Evolutionary conservation across 176 grass and related monocot genomes (phyloP), one percentile per base, ranked within the genome.

Genomic region (maize (Zea mays)): DNA sequence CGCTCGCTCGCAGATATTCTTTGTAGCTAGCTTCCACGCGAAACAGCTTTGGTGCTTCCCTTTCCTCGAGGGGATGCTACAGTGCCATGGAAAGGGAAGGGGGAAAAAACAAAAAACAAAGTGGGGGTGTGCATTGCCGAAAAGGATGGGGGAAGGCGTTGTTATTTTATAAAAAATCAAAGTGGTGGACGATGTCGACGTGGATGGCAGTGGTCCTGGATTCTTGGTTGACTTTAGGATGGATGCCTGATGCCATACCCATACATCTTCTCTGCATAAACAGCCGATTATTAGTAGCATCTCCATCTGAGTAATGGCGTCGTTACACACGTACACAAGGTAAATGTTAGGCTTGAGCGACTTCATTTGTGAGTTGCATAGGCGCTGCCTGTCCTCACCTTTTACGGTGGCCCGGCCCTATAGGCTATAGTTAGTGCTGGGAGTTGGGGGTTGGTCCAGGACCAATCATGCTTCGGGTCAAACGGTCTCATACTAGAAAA

Each of bases 151-250:
- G 5, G 27, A 27, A 48, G 27, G 8, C 14, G 15, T 14, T 20
- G 3, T 36, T 19, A 3, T 45, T n/a, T 74, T 5, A 27, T 27
- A 27, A 27, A 27, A 27, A 62, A 50, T 17, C 7, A 51, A 62
- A 62, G 64, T 51, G 65, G 55, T 49, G 65, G 65, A 27, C 43
- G 67, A 84, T 77, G 73, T 77, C 65, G 52, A 77, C 82, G 27
- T 27, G 27, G 27, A 43, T 62, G 47, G 52, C 62, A 27, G 65
- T 69, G 73, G 51, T 68, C 43, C 37, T 34, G 65, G n/a, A 8
- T 13, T 59, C 14, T 15, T 56, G 42, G 74, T 27, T 17, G 27
- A 27, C 27, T 27, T 27, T 27, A 27, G 27, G 27, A 0, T 27
- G 27, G 27, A 27, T 27, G 27, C 27, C 27, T 27, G 27, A 27